A percentile compares a stretch with the other conserved stretches of the same genome.
Evolutionary conservation across 768 basidiomycete genomes (phyloP).

Genomic region (Boletus rubescentipes): DNA sequence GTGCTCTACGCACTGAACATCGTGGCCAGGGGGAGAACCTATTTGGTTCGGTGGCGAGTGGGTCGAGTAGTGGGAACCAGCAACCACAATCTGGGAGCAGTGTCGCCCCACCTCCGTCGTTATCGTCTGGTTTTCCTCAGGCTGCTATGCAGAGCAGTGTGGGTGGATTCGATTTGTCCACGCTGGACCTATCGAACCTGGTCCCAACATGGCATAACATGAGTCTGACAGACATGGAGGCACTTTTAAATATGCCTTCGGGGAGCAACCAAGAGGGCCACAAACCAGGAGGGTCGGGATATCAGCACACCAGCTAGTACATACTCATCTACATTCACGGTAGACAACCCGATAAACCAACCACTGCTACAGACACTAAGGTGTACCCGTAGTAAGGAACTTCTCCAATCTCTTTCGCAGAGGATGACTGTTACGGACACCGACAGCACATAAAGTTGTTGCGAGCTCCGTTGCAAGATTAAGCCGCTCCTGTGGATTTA

Average conservation of each 20-base stretch:
- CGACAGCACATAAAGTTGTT: constrained; percentile 47
- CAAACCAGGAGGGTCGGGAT: constrained; percentile 20
- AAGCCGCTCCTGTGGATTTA: constrained; percentile 45
- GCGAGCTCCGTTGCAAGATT: constrained; percentile 52
- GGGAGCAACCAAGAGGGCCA: constrained; percentile 25
- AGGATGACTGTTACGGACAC: constrained; percentile 63
- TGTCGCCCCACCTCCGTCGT: constrained; percentile 37
- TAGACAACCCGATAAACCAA: constrained; percentile 2
- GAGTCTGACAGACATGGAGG: constrained; percentile 54
- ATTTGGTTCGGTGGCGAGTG: constrained; percentile 30
- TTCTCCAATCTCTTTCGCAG: constrained; percentile 68
- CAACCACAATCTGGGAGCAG: constrained; percentile 18
- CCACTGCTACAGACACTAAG: neutral
- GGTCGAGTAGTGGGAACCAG: constrained; percentile 15
- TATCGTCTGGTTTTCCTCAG: constrained; percentile 44
- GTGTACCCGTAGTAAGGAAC: constrained; percentile 34
- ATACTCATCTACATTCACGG: neutral
- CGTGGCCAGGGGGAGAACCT: constrained; percentile 16
- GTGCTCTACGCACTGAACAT: constrained; percentile 27
- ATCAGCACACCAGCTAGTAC: neutral
- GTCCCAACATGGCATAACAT: constrained; percentile 43
- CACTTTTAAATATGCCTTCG: constrained; percentile 47
- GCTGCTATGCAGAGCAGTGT: constrained; percentile 20
- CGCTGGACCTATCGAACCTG: constrained; percentile 47
- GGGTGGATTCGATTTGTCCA: constrained; percentile 48